Evolutionary conservation across 2,329 filamentous ascomycete genomes (phyloP), one percentile per base, ranked within the genome.

Genomic region (Aureobasidium melanogenum): DNA sequence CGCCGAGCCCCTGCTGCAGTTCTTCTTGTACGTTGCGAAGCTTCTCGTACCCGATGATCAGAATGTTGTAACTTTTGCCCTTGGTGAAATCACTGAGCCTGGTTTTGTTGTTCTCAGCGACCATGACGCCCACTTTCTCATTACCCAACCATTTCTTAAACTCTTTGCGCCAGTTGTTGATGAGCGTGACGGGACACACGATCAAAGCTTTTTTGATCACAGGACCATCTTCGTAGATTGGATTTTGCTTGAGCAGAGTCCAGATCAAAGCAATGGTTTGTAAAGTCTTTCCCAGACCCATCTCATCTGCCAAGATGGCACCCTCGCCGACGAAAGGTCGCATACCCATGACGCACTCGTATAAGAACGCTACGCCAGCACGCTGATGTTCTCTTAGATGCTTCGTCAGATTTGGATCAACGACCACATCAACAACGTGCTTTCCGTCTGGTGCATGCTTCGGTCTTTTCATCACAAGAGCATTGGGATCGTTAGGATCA

Each of bases 301-400:
- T 90, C 66, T 89, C 87, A 69, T 90, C 87, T 1, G 87, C 87
- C 52, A 90, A 75, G 62, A 90, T 85, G 3, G 86, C 87, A 26
- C 87, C 87, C 71, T 87, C 81, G 1, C 87, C 86, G 66, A 83
- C 83, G 64, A 82, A 85, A 44, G 79, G 75, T 44, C 85, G 80
- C 79, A 89, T 82, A 5, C 87, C 87, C 87, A 89, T 89, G 0
- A 89, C 84, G 69, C 87, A 89, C 72, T 89, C 87, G 67, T 90
- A 90, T 46, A 90, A 71, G 67, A 90, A 89, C 54, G 82, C 77
- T 0, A 89, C 85, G 24, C 87, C 87, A 67, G 87, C 83, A 15
- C 84, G 79, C 69, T 90, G 87, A 69, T 90, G 87, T 14, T 83
- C 81, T 30, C 86, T 81, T 9, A 90, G 75, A 65, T 84, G 80